A percentile compares a stretch with the other conserved stretches of the same genome.
These are phyloP conservation scores for Rhynchospora tenuis DNA, from an alignment of 176 grass and related monocot genomes.

Conservation along the genomic window DNA sequence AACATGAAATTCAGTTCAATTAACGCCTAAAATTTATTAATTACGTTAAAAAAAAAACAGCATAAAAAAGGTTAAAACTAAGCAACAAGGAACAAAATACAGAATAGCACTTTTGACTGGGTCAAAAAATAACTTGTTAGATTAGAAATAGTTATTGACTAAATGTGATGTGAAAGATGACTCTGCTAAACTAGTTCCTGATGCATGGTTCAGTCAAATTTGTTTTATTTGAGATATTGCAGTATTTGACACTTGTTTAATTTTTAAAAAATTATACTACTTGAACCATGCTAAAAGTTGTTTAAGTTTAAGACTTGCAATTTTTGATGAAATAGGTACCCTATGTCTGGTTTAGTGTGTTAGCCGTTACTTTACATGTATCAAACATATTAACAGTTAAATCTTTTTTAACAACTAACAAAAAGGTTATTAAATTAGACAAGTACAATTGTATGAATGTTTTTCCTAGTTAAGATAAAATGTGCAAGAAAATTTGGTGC, in stretches of 20 bases:
- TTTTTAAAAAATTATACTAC: not conserved
- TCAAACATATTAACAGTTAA: not conserved
- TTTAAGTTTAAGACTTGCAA: not conserved
- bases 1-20: not conserved
- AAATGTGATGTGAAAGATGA: not conserved
- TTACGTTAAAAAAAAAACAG: not conserved
- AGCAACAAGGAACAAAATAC: slow-evolving; percentile 14
- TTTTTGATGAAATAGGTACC: not conserved
- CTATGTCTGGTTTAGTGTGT: not conserved
- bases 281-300: not conserved
- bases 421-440: not conserved
- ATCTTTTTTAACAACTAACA: not conserved
- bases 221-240: not conserved
- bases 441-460: not conserved
- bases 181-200: not conserved
- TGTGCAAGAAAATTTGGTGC: not conserved
- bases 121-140: not conserved
- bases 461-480: not conserved
- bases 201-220: not conserved
- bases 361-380: not conserved
- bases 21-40: not conserved
- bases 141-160: not conserved
- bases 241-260: not conserved
- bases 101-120: slow-evolving; percentile 9
- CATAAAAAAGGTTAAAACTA: not conserved